Evolutionary conservation across 1,139 yeast species (phyloP).

Genomic region (Saccharomyces hybrid): DNA sequence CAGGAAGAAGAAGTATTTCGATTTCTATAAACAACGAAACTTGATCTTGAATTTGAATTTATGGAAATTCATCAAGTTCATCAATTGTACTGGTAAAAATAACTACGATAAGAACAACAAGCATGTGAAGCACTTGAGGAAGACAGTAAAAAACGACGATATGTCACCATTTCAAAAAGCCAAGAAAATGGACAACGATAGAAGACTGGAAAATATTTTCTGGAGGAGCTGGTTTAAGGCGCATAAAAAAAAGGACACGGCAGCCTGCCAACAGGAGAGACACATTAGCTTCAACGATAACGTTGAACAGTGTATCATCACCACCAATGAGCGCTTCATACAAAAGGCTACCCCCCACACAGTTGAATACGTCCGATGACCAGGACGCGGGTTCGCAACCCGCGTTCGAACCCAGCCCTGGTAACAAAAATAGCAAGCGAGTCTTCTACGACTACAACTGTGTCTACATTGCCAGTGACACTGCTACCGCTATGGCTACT

Average conservation of each 20-base stretch:
- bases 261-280: background rate
- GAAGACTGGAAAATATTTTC: conserved; percentile 10
- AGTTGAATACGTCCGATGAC: background rate
- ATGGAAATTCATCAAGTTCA: conserved; percentile 10
- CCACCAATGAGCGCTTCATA: background rate
- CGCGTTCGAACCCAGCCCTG: background rate
- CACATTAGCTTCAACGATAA: background rate
- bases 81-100: background rate
- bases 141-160: background rate
- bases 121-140: background rate
- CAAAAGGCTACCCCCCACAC: background rate
- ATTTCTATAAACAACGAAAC: conserved; percentile 7
- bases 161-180: background rate
- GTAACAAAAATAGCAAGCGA: background rate
- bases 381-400: background rate
- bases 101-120: conserved; percentile 1
- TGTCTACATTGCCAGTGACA: background rate
- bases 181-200: background rate
- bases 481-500: background rate
- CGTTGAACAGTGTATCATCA: background rate
- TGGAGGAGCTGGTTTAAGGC: conserved; percentile 11
- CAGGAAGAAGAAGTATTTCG: conserved; percentile 7
- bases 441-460: background rate
- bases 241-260: background rate
- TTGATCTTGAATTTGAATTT: conserved; percentile 7